These are phyloP conservation scores for Claviceps humidiphila DNA, from an alignment of 2,329 filamentous ascomycete genomes.

Conservation along the genomic window DNA sequence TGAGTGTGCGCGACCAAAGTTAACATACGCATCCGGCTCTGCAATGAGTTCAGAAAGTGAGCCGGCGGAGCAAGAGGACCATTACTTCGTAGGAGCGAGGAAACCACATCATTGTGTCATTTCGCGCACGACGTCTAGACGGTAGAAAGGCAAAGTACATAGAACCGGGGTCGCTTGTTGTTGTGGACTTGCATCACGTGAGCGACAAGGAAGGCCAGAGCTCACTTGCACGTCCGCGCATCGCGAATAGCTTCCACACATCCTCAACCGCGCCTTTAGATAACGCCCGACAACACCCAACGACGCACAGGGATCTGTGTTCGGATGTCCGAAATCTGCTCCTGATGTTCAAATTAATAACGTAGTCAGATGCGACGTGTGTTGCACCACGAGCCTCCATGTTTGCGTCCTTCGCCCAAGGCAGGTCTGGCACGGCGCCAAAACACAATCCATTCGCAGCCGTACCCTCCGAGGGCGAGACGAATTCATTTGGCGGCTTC, in stretches of 20 bases:
- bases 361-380: conserved; percentile 24
- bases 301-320: not conserved
- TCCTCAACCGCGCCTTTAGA: not conserved
- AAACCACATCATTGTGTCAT: not conserved
- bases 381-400: conserved; percentile 28
- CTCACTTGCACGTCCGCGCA: not conserved
- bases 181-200: conserved; percentile 3
- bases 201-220: not conserved
- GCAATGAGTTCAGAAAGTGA: not conserved
- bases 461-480: conserved; percentile 1
- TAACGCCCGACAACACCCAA: not conserved
- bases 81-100: not conserved
- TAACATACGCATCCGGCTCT: not conserved
- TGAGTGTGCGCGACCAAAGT: not conserved
- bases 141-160: not conserved
- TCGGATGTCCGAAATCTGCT: conserved; percentile 2
- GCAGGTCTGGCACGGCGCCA: conserved; percentile 21
- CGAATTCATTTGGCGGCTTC: conserved; percentile 18
- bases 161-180: not conserved
- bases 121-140: too few species aligned
- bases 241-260: conserved; percentile 5
- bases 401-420: conserved; percentile 24
- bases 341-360: conserved; percentile 21
- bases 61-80: not conserved
- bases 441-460: conserved; percentile 23